Conservation (phyloP, 2,329 filamentous ascomycete genomes). For the Sclerotinia borealis region DNA sequence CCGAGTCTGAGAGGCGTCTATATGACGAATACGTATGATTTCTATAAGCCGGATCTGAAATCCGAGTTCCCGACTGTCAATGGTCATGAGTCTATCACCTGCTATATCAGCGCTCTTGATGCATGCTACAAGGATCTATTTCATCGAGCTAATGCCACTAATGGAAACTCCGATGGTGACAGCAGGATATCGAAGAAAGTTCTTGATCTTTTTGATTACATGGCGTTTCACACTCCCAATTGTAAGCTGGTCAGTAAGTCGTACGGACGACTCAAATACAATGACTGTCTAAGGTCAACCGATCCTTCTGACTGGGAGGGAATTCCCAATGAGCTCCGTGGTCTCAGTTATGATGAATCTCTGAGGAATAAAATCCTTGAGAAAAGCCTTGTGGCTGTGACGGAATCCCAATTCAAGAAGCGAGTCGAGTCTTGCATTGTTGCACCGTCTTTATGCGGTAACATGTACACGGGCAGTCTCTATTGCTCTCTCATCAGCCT, state of each 20-base stretch:
- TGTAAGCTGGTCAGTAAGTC: constrained; percentile 1
- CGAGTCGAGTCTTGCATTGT: not conserved
- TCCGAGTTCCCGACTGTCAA: constrained; percentile 5
- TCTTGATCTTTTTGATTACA: not conserved
- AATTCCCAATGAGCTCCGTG: not conserved
- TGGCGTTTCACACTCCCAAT: constrained; percentile 2
- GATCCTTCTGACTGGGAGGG: not conserved
- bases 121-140: not conserved
- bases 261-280: not conserved
- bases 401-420: not conserved
- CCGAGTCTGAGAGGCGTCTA: not conserved
- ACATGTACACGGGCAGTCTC: constrained; percentile 1
- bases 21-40: constrained; percentile 6
- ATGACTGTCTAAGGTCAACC: not conserved
- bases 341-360: not conserved
- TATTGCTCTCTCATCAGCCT: constrained; percentile 1
- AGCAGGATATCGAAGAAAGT: not conserved
- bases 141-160: not conserved
- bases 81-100: not conserved
- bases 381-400: not conserved
- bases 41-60: constrained; percentile 1
- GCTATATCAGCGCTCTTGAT: constrained; percentile 2
- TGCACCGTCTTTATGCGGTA: not conserved
- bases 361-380: not conserved
- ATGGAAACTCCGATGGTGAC: not conserved